Conservation (phyloP, 116 monocot species). For the Iris pallida region DNA sequence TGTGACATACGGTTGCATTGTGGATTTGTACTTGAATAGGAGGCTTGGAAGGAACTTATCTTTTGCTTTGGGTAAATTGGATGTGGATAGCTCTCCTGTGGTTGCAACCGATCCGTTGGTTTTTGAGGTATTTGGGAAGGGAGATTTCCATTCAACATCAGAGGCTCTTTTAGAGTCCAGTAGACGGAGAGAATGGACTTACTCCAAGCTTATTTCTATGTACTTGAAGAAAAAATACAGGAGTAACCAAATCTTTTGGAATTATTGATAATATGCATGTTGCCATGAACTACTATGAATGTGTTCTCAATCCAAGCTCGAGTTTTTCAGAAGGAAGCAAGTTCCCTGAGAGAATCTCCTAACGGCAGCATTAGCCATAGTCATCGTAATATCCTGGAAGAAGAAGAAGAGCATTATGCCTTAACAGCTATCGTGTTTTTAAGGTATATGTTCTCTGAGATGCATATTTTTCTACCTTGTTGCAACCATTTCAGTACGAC, state of each 20-base stretch:
- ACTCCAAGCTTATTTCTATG: conserved; percentile 44
- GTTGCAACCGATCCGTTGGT: conserved; percentile 65
- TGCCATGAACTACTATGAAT: neutral
- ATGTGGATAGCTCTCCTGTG: conserved; percentile 25
- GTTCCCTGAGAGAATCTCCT: neutral
- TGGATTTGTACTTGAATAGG: conserved; percentile 77
- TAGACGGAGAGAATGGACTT: conserved; percentile 49
- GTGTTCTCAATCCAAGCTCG: neutral
- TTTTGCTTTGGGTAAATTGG: conserved; percentile 54
- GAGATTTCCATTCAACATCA: conserved; percentile 76
- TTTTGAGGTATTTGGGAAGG: conserved; percentile 91
- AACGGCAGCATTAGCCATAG: neutral
- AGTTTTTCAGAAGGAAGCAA: neutral
- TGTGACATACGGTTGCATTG: conserved; percentile 85
- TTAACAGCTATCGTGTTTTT: neutral
- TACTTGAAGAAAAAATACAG: conserved; percentile 63
- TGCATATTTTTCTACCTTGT: neutral
- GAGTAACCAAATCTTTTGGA: conserved; percentile 91
- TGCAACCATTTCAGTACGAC: too few relatives aligned
- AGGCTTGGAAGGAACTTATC: conserved; percentile 72
- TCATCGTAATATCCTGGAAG: neutral
- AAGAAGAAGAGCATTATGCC: neutral
- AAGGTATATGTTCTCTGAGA: neutral
- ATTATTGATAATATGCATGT: conserved; percentile 45
- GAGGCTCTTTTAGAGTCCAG: conserved; percentile 60